Percentiles rank a stretch among this genome's conserved stretches.
phyloP scores from a whole-genome alignment of 2,329 filamentous ascomycete species.

The Neurospora sp. region DNA sequence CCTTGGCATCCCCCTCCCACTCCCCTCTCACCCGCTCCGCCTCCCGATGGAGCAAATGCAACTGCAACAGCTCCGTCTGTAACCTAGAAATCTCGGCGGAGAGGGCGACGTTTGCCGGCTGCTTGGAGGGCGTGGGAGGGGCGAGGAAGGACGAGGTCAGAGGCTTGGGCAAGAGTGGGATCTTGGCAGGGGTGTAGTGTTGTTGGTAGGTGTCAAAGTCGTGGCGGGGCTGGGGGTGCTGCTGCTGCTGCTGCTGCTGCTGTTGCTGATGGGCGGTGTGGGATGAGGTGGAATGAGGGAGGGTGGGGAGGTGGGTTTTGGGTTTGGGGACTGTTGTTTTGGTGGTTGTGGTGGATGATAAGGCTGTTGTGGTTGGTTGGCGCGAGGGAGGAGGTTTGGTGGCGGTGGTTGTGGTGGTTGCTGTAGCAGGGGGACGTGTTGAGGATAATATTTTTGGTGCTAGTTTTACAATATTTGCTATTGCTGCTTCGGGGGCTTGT shows the following conservation, averaged over 20 bases:
- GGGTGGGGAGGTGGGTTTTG: not conserved
- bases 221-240: slow-evolving; percentile 32
- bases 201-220: slow-evolving; percentile 56
- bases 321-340: not conserved
- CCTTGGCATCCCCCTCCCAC: slow-evolving; percentile 49
- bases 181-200: slow-evolving; percentile 57
- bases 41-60: slow-evolving; percentile 53
- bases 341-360: slow-evolving; percentile 1
- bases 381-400: slow-evolving; percentile 5
- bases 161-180: slow-evolving; percentile 46
- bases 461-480: not conserved
- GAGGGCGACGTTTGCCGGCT: slow-evolving; percentile 49
- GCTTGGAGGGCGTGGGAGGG: slow-evolving; percentile 51
- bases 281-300: slow-evolving; percentile 1
- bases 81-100: slow-evolving; percentile 48
- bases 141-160: slow-evolving; percentile 48
- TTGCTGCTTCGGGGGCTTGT: slow-evolving; percentile 4
- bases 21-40: slow-evolving; percentile 32
- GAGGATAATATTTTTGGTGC: slow-evolving; percentile 12
- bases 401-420: slow-evolving; percentile 10
- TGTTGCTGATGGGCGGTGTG: not conserved
- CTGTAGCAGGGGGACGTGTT: slow-evolving; percentile 9
- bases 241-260: not conserved
- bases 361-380: not conserved
- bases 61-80: slow-evolving; percentile 56